Base-by-base conservation (phyloP, 164 flowering plant genomes). In the Litsea cubeba region DNA sequence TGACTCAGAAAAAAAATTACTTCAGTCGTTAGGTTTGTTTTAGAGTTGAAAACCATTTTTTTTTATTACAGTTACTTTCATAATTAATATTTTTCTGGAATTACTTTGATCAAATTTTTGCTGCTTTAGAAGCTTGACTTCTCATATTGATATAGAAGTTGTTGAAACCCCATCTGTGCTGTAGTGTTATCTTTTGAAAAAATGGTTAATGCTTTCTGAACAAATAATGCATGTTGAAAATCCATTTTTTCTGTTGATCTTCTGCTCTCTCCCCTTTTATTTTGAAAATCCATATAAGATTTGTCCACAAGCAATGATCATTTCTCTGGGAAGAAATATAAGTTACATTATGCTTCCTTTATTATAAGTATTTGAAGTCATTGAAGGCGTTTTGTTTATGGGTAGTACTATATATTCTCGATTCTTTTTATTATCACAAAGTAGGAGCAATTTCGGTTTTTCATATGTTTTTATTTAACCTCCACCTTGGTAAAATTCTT, bases 41-140 rank as follows among this genome's bases (percentile, higher is more conserved):
- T 30, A 30, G 35, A 30, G 35, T 30, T 3, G 35, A 30, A 30
- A 30, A 30, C 35, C 35, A 28, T 3, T 28, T 65, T 65, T 2
- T 63, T n/a, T 12, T n/a, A 30, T 6, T 65, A 15, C 40, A 65
- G 12, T 65, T 65, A 30, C 46, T 65, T 28, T 65, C 40, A 28
- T 28, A 15, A 65, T 18, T 23, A 25, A 5, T 12, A 12, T 30
- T 17, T 26, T 65, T 25, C 30, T 30, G 22, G 40, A 24, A 35
- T 65, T 65, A 30, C 20, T 11, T 28, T 65, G 68, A 65, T 30
- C 26, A 2, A 2, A 10, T 30, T 65, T 14, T 14, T 11, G 68
- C 49, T 65, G 28, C 18, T 65, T 65, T 28, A 65, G 40, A 30
- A 65, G 17, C 68, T 65, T 65, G 68, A 65, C 12, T 65, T 65